Evolutionary conservation across 228 moss, liverwort and hornwort species (phyloP).

Genomic region (Sphagnum magellanicum): DNA sequence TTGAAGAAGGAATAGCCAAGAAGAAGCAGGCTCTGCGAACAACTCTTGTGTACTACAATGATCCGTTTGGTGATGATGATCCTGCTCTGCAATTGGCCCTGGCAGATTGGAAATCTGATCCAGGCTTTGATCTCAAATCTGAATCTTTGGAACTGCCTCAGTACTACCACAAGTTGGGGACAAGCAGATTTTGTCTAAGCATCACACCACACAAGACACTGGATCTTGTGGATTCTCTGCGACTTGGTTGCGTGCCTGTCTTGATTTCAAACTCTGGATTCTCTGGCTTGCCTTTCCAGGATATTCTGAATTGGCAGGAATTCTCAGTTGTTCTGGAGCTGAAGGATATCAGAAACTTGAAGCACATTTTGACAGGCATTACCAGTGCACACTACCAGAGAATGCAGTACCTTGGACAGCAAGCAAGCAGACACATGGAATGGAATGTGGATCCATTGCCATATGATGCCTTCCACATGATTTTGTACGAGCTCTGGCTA

Average conservation of each 20-base stretch:
- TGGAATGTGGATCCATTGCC: constrained; percentile 68
- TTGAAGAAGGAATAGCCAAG: not conserved
- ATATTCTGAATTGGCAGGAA: constrained; percentile 58
- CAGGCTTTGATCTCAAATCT: constrained; percentile 21
- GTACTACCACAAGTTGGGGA: constrained; percentile 27
- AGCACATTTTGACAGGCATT: constrained; percentile 17
- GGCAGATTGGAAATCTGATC: constrained; percentile 23
- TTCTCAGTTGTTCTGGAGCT: constrained; percentile 45
- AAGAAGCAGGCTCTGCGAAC: constrained; percentile 10
- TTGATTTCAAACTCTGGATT: constrained; percentile 41
- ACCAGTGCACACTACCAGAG: constrained; percentile 27
- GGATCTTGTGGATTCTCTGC: constrained; percentile 40
- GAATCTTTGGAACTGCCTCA: constrained; percentile 19
- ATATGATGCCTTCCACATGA: constrained; percentile 75
- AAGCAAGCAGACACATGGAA: constrained; percentile 53
- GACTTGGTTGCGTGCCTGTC: constrained; percentile 69
- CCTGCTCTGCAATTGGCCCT: constrained; percentile 7
- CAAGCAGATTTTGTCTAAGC: constrained; percentile 62
- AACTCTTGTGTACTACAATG: constrained; percentile 36
- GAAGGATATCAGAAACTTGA: constrained; percentile 32
- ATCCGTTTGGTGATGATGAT: not conserved
- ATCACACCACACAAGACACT: constrained; percentile 33
- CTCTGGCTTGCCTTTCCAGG: constrained; percentile 74
- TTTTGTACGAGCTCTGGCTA: constrained; percentile 70
- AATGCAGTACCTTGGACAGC: constrained; percentile 49